Evolutionary conservation across 2,329 filamentous ascomycete species (phyloP), one percentile per base, ranked within the genome.

Genomic region (Coniochaeta hoffmannii): DNA sequence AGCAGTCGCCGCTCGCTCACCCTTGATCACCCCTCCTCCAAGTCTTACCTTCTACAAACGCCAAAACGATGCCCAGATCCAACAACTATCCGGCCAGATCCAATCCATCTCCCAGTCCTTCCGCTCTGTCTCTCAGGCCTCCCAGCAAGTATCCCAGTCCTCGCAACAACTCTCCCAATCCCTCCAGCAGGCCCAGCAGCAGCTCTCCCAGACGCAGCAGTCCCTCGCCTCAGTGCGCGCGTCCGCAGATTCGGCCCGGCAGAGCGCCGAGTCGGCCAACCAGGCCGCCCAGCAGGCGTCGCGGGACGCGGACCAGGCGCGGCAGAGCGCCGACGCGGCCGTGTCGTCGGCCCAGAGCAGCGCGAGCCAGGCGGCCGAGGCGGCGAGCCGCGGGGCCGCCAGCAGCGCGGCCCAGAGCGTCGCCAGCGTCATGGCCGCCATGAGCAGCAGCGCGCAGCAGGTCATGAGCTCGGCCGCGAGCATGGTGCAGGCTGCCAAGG

Each of bases 131-230:
- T 66, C 63, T 53, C 68, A 69, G 54, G 66, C 66, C 1, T 66
- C 64, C 35, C 67, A 69, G 51, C 66, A 69, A 53, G 60, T 70
- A 19, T 65, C 64, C 17, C 68, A 70, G 56, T 65, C 64, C 26
- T 64, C 61, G 32, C 63, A 64, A 57, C 69, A 66, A 50, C 62
- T 69, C 46, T 62, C 61, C 30, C 64, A 69, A 56, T 68, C 60
- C n/a, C 58, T 64, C 26, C 56, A 60, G 15, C 66, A 68, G 55
- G 64, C 62, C 3, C 61, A 60, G 3, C 62, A 68, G 32, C 66
- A 59, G 11, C 59, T 65, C 30, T 56, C 55, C 41, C 61, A 65
- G 46, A 65, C 61, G 1, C 56, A 62, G 36, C 57, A 59, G 11
- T 49, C 53, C 36, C 57, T 65, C 6, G 60, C 60, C 4, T 58